Conservation (phyloP, 75 land plant genomes). For the Pinus taeda region DNA sequence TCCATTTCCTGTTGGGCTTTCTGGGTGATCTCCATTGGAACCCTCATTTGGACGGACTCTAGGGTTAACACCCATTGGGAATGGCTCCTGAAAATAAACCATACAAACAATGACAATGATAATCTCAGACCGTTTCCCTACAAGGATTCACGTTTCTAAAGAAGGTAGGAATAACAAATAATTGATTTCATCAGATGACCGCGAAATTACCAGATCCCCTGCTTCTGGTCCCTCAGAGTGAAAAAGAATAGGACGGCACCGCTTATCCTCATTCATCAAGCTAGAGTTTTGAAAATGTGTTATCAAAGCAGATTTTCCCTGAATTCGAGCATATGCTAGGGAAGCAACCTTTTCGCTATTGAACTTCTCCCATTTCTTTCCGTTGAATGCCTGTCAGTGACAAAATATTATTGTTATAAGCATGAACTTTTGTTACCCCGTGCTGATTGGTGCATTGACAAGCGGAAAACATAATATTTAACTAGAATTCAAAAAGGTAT, state of each 20-base stretch:
- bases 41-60: slow-evolving; percentile 45
- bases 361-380: slow-evolving; percentile 97
- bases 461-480: neutral
- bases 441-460: neutral
- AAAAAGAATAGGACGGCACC: slow-evolving; percentile 93
- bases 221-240: slow-evolving; percentile 75
- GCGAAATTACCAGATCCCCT: slow-evolving; percentile 60
- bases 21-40: slow-evolving; percentile 27
- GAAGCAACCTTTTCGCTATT: slow-evolving; percentile 96
- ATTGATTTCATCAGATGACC: neutral
- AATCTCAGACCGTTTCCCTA: neutral
- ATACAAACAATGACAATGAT: slow-evolving; percentile 7
- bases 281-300: slow-evolving; percentile 95
- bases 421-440: neutral
- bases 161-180: neutral
- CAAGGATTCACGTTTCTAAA: neutral
- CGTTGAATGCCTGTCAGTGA: slow-evolving; percentile 65
- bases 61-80: slow-evolving; percentile 34
- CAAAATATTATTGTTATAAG: neutral
- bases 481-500: neutral
- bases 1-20: slow-evolving; percentile 18
- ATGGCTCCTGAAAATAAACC: slow-evolving; percentile 33
- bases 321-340: slow-evolving; percentile 91
- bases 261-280: slow-evolving; percentile 92
- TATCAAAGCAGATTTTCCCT: slow-evolving; percentile 88